Evolutionary conservation across 768 basidiomycete species (phyloP), one percentile per base, ranked within the genome.

Genomic region (Myochromella boudieri): DNA sequence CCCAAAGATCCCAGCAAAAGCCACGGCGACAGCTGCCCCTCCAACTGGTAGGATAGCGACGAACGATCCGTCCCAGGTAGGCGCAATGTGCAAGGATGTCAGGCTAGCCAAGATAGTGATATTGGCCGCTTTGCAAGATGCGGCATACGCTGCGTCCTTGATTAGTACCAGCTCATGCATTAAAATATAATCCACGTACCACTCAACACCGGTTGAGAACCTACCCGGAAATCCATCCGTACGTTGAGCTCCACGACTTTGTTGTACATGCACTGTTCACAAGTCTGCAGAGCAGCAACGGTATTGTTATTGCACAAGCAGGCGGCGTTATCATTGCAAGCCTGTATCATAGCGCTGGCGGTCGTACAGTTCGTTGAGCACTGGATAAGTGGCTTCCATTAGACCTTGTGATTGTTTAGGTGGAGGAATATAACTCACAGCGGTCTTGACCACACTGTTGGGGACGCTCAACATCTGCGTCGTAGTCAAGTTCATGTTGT

Each of bases 191-290:
- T 12, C 25, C 29, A 60, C 75, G 45, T 49, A 85, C 87, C 82
- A 31, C 59, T 61, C 34, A 89, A 64, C n/a, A 83, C 69, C 10
- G 73, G 60, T 38, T 74, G 72, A n/a, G 81, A 82, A 6, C 87
- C 87, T 3, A 76, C 78, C 12, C 72, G 69, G 40, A 70, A 65
- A 60, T 85, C 80, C 46, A 70, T 64, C 18, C 60, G 69, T 45
- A 68, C 59, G 58, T 83, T 82, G 27, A 65, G 64, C 6, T 57
- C 56, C 52, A 91, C 74, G 20, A 87, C 65, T 47, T 68, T 66
- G 31, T 64, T 60, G 58, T 84, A 82, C 73, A 85, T 76, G 70
- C 87, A 90, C 56, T 82, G 78, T 61, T 89, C 76, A 65, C 86
- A 86, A 26, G 56, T 40, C 1, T 70, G 64, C 45, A 89, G 63